Conservation (phyloP, 331 rosid species). For the Erythrophleum ivorense region DNA sequence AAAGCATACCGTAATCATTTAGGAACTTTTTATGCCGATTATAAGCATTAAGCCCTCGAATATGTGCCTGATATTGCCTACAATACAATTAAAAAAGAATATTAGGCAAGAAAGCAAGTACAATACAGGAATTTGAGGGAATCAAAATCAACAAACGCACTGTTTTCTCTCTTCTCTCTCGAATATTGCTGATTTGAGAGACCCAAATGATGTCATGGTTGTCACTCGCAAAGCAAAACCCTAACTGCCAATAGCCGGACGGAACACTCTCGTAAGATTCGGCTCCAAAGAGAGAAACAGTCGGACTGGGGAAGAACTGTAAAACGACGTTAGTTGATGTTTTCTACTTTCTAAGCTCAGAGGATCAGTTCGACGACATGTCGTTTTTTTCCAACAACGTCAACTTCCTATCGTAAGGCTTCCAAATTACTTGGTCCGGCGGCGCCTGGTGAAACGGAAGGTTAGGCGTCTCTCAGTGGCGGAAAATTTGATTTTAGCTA, state of each 20-base stretch:
- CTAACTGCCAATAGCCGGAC: background rate
- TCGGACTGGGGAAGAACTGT: background rate
- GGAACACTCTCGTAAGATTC: background rate
- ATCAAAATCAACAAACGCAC: constrained; percentile 38
- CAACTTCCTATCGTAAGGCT: no score
- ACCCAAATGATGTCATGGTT: constrained; percentile 75
- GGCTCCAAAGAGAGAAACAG: background rate
- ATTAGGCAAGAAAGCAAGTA: background rate
- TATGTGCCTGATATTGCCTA: constrained; percentile 95
- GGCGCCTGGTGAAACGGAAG: no score
- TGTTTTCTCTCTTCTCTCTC: constrained; percentile 86
- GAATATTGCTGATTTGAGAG: constrained; percentile 73
- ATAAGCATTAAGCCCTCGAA: constrained; percentile 92
- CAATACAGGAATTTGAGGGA: background rate
- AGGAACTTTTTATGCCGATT: constrained; percentile 89
- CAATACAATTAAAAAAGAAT: constrained; percentile 12
- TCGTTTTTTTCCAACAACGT: background rate
- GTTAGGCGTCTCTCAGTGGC: no score
- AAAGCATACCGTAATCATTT: constrained; percentile 66
- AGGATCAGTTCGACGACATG: background rate
- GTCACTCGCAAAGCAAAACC: constrained; percentile 15
- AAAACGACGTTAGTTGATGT: background rate
- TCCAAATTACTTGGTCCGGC: no score
- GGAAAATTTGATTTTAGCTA: no score
- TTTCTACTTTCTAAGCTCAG: background rate